phyloP scores from a whole-genome alignment of 116 monocot species.

The Cymodocea nodosa region DNA sequence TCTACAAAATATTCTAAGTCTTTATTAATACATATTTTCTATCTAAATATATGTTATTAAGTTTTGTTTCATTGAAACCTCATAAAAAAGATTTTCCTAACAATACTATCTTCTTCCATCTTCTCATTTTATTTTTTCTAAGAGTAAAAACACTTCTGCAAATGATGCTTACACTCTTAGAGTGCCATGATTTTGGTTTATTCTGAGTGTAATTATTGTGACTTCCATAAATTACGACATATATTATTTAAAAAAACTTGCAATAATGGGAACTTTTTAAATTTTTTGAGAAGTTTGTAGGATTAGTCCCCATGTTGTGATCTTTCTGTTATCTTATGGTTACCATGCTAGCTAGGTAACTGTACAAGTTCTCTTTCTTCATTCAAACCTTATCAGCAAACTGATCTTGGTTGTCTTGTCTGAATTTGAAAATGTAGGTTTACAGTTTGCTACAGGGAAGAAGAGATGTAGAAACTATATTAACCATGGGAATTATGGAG shows the following conservation, averaged over 20 bases:
- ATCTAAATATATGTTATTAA: no score
- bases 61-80: no score
- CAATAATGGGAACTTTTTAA: background rate
- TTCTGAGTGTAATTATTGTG: background rate
- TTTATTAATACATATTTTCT: no score
- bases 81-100: no score
- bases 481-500: slow-evolving; percentile 99
- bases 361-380: background rate
- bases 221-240: background rate
- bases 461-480: slow-evolving; percentile 89
- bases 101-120: no score
- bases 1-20: no score
- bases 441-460: slow-evolving; percentile 89
- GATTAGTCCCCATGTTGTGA: background rate
- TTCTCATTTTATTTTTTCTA: no score
- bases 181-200: background rate
- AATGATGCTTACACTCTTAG: no score
- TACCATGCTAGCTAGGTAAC: background rate
- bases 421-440: slow-evolving; percentile 29
- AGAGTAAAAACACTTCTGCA: no score
- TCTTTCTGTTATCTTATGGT: background rate
- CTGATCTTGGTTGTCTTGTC: background rate
- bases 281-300: background rate
- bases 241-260: background rate
- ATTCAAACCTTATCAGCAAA: background rate